Evolutionary conservation across 1,139 yeast genomes (phyloP).

Genomic region (Yamadazyma taylorii): DNA sequence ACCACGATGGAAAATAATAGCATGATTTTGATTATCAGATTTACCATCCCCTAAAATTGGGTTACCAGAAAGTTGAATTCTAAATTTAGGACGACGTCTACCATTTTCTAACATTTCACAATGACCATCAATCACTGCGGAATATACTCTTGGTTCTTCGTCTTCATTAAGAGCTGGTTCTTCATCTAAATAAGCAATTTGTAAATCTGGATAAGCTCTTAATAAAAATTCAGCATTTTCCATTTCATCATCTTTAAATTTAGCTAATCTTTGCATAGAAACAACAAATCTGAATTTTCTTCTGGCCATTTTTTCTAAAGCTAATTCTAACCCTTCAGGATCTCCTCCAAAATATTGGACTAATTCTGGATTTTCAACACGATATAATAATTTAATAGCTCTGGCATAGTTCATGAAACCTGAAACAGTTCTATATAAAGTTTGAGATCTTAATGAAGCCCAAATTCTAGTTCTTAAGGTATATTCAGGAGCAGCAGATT

Average conservation of each 20-base stretch:
- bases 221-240: constrained; percentile 97
- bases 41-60: constrained; percentile 99
- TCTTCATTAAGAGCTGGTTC: constrained; percentile 88
- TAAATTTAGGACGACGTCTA: constrained; percentile 96
- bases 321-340: constrained; percentile 92
- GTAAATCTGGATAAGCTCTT: constrained; percentile 98
- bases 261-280: constrained; percentile 97
- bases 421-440: constrained; percentile 96
- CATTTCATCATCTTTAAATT: constrained; percentile 95
- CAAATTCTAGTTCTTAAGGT: constrained; percentile 97
- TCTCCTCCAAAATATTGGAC: constrained; percentile 98
- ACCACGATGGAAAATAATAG: constrained; percentile 96
- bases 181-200: constrained; percentile 97
- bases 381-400: constrained; percentile 93
- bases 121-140: constrained; percentile 97
- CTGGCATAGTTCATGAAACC: constrained; percentile 99
- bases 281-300: constrained; percentile 96
- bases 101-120: constrained; percentile 98
- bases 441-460: constrained; percentile 98
- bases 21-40: constrained; percentile 98
- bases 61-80: constrained; percentile 97
- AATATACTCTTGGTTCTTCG: constrained; percentile 95
- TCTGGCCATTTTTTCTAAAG: constrained; percentile 98
- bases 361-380: constrained; percentile 98
- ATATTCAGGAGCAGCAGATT: constrained; percentile 98